Conservation (phyloP, 345 rosid genomes). For the Eutrema japonicum region DNA sequence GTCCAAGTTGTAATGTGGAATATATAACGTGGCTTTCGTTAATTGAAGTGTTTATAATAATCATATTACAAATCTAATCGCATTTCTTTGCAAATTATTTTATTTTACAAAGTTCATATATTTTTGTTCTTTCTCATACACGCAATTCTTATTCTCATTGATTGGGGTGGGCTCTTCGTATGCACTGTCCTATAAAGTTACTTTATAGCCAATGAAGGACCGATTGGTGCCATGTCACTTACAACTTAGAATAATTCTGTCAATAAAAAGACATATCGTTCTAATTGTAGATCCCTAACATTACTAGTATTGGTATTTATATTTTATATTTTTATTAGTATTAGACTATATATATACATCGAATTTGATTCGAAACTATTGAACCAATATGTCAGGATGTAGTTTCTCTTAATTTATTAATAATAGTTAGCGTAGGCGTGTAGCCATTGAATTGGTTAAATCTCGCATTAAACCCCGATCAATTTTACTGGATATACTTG, state of each 20-base stretch:
- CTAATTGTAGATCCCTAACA: conserved; percentile 22
- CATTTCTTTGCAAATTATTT: not conserved
- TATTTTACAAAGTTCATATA: not conserved
- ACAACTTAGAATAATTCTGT: conserved; percentile 12
- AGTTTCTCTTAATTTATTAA: not conserved
- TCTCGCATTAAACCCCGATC: not conserved
- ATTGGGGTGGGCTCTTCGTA: not conserved
- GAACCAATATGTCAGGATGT: conserved; percentile 20
- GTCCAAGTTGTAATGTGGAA: not conserved
- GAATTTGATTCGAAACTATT: conserved; percentile 32
- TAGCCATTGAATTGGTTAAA: not conserved
- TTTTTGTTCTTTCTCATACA: not conserved
- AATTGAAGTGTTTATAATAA: not conserved
- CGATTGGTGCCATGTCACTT: conserved; percentile 20
- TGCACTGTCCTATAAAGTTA: not conserved
- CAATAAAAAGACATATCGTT: conserved; percentile 27
- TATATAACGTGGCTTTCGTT: not conserved
- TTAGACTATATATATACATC: conserved; percentile 5
- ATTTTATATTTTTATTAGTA: not conserved
- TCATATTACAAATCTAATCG: not conserved
- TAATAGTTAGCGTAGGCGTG: not conserved
- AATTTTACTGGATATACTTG: too few relatives aligned
- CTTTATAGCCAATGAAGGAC: conserved; percentile 17
- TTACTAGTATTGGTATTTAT: conserved; percentile 17
- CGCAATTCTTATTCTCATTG: not conserved